Conservation (phyloP, 2,329 filamentous ascomycete genomes). For the Pyrenophora graminea region DNA sequence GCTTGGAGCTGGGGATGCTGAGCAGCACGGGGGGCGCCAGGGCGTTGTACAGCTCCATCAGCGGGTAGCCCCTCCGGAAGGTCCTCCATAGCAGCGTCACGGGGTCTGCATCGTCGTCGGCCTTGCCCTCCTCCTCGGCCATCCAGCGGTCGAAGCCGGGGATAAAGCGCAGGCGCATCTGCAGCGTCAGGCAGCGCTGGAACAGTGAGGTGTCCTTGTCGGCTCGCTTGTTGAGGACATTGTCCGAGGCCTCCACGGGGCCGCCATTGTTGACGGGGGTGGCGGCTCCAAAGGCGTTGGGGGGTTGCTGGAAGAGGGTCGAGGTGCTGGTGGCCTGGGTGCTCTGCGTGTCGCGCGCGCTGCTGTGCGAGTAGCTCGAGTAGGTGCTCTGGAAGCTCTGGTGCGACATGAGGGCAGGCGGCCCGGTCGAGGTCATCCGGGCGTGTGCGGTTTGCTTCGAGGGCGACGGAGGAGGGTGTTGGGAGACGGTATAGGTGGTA, state of each 20-base stretch:
- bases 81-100: conserved; percentile 91
- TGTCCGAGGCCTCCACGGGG: conserved; percentile 76
- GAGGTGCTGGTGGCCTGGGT: conserved; percentile 52
- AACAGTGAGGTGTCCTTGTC: conserved; percentile 91
- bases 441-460: conserved; percentile 29
- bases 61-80: conserved; percentile 78
- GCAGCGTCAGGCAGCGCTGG: conserved; percentile 88
- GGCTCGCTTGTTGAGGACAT: conserved; percentile 96
- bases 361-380: conserved; percentile 54
- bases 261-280: conserved; percentile 57
- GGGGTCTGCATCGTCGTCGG: conserved; percentile 72
- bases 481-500: conserved; percentile 19
- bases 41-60: conserved; percentile 87
- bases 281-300: conserved; percentile 21
- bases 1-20: conserved; percentile 65
- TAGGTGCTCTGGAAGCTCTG: conserved; percentile 54
- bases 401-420: conserved; percentile 49
- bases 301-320: conserved; percentile 50
- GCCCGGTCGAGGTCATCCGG: conserved; percentile 43
- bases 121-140: conserved; percentile 71
- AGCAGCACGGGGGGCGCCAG: conserved; percentile 72
- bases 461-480: conserved; percentile 29
- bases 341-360: conserved; percentile 53
- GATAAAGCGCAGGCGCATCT: conserved; percentile 78
- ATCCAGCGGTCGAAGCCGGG: conserved; percentile 80